Percentiles rank a stretch among this genome's conserved stretches.
phyloP scores from a whole-genome alignment of 192 early-diverging fungal genomes.

The Geranomyces variabilis region DNA sequence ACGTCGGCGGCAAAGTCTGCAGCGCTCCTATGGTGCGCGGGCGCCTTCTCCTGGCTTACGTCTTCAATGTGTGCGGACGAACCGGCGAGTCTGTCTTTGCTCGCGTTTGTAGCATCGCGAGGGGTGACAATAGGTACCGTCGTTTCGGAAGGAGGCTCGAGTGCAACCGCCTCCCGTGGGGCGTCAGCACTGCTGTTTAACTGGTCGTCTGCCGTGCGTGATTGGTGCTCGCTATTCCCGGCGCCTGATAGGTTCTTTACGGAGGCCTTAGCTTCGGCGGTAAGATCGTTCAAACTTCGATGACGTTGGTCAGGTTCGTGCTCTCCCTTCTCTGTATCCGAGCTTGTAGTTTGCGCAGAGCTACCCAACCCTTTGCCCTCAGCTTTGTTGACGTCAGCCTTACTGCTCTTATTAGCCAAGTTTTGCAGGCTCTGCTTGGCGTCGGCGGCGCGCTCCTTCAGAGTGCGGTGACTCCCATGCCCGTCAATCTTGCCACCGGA shows the following conservation, averaged over 20 bases:
- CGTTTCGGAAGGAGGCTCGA: conserved; percentile 1
- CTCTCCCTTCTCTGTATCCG: background rate
- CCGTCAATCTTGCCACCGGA: background rate
- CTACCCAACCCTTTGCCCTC: no score
- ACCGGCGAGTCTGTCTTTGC: background rate
- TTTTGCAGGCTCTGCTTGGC: conserved; percentile 24
- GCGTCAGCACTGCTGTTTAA: no score
- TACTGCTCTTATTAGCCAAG: background rate
- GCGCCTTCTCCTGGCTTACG: background rate
- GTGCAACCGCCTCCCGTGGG: background rate
- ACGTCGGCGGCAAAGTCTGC: conserved; percentile 13
- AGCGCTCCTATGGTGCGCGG: background rate
- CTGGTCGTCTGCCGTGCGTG: no score
- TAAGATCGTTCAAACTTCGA: conserved; percentile 12
- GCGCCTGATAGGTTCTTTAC: no score
- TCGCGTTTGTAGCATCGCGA: background rate
- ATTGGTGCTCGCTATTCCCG: no score
- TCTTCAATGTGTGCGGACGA: background rate
- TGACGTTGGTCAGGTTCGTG: background rate
- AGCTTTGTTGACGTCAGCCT: background rate
- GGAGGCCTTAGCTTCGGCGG: conserved; percentile 9
- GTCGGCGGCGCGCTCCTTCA: conserved; percentile 18
- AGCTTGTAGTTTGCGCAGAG: no score
- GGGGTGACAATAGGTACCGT: background rate
- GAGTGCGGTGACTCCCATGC: background rate